Percentiles rank a stretch among this genome's conserved stretches.
Conservation (phyloP, 495 filamentous ascomycete genomes). For the Bombardia bombarda region DNA sequence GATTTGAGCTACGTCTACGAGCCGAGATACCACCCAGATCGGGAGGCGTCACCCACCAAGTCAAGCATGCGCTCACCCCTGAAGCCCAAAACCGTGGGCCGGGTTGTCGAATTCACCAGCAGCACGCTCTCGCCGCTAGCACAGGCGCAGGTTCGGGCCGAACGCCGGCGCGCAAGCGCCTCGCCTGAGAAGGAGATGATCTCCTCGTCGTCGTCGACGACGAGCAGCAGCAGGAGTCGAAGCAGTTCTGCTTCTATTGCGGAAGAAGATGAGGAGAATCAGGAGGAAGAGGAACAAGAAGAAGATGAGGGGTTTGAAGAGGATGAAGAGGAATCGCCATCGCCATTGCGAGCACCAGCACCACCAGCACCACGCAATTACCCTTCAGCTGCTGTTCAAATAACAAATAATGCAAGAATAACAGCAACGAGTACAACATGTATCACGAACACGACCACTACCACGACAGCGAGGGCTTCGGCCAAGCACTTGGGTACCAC, state of each 20-base stretch:
- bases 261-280: slow-evolving; percentile 11
- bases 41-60: slow-evolving; percentile 38
- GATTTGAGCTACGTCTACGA: slow-evolving; percentile 4
- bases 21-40: slow-evolving; percentile 20
- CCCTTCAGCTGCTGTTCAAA: not conserved
- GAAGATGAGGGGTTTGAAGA: not conserved
- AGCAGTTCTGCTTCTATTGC: not conserved
- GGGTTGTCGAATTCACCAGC: slow-evolving; percentile 39
- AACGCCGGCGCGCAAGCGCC: slow-evolving; percentile 11
- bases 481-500: no score
- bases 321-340: not conserved
- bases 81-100: slow-evolving; percentile 39
- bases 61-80: slow-evolving; percentile 45
- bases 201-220: not conserved
- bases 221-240: not conserved
- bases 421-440: no score
- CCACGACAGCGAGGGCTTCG: not conserved
- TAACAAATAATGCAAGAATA: no score
- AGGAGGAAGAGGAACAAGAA: slow-evolving; percentile 1
- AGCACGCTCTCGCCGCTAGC: slow-evolving; percentile 27
- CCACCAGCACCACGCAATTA: no score
- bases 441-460: no score
- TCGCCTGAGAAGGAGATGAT: slow-evolving; percentile 12
- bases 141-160: slow-evolving; percentile 22
- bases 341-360: no score